Evolutionary conservation across 2,329 filamentous ascomycete genomes (phyloP), one percentile per base, ranked within the genome.

Genomic region (Sporothrix variecibatus): DNA sequence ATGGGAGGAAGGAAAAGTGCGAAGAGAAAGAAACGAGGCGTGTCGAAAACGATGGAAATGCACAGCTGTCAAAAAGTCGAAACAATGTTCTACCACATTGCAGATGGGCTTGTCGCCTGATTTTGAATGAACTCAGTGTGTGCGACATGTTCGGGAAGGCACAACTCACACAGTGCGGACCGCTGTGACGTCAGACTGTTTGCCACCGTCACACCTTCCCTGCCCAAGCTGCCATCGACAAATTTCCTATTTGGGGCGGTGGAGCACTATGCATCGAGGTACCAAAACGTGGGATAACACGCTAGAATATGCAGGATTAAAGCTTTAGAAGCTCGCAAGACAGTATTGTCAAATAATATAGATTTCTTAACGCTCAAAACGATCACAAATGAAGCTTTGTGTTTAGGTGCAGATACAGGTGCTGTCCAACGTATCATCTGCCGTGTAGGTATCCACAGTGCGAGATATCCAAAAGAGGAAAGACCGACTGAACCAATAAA

Each of bases 101-200:
- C 12, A 17, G n/a, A 20, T 8, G 49, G 49, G 23, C 20, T 17
- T 38, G 58, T 70, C 17, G 68, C 49, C 60, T 65, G 60, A 65
- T 65, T 64, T 26, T 43, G 60, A n/a, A 43, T 65, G 60, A n/a
- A 43, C 60, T 31, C 28, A 81, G 26, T 31, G 43, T 28, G 23
- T 53, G 20, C 26, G 51, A 4, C 51, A n/a, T n/a, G 49, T 26
- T 26, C 43, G 67, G 67, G 68, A 58, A 60, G 51, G 64, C 64
- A 68, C 43, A 68, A 43, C 65, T 49, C 65, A 68, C 43, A 68
- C 65, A 68, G 65, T 68, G 65, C 51, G 49, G 68, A 70, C 38
- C 17, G 28, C 17, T 26, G 67, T 56, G 67, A 70, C 67, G 46
- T 70, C 65, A 68, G 43, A 51, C 65, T 51, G 65, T 58, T 70